Evolutionary conservation across 495 filamentous ascomycete species (phyloP).

Genomic region (Trichoderma erinaceum): DNA sequence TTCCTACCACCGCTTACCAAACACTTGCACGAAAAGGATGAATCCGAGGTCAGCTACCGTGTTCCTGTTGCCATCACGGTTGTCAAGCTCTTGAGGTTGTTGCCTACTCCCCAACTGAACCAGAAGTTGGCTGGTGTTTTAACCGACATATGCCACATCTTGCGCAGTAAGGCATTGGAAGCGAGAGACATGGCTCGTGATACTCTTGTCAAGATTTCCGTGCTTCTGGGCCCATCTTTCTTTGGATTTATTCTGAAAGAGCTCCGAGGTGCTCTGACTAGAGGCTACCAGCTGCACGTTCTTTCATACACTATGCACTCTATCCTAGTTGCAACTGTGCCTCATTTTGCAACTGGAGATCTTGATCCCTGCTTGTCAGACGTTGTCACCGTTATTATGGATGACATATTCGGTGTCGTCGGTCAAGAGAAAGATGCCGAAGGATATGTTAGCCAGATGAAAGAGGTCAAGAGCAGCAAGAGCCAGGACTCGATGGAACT

Average conservation of each 20-base stretch:
- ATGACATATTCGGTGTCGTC: slow-evolving; percentile 93
- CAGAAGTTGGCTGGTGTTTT: slow-evolving; percentile 73
- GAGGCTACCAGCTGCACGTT: slow-evolving; percentile 91
- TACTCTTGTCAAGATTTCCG: slow-evolving; percentile 74
- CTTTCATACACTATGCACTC: slow-evolving; percentile 93
- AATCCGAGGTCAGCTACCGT: slow-evolving; percentile 83
- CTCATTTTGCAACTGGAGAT: slow-evolving; percentile 71
- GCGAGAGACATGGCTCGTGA: slow-evolving; percentile 84
- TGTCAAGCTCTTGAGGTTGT: slow-evolving; percentile 74
- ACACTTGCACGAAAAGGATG: slow-evolving; percentile 90
- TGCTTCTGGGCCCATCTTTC: slow-evolving; percentile 70
- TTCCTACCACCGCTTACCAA: slow-evolving; percentile 69
- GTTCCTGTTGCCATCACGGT: slow-evolving; percentile 80
- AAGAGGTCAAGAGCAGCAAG: slow-evolving; percentile 95
- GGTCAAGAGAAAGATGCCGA: slow-evolving; percentile 96
- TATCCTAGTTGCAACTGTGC: slow-evolving; percentile 68
- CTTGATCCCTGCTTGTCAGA: slow-evolving; percentile 80
- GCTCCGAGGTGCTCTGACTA: slow-evolving; percentile 68
- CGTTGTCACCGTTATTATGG: slow-evolving; percentile 82
- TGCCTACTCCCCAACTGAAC: slow-evolving; percentile 64
- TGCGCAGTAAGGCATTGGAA: slow-evolving; percentile 82
- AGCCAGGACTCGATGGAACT: slow-evolving; percentile 97
- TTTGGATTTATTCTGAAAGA: slow-evolving; percentile 93
- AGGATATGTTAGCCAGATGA: slow-evolving; percentile 91
- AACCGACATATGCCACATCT: slow-evolving; percentile 84